Conservation (phyloP, 1,284 basidiomycete genomes). For the Cryptococcus sp. region DNA sequence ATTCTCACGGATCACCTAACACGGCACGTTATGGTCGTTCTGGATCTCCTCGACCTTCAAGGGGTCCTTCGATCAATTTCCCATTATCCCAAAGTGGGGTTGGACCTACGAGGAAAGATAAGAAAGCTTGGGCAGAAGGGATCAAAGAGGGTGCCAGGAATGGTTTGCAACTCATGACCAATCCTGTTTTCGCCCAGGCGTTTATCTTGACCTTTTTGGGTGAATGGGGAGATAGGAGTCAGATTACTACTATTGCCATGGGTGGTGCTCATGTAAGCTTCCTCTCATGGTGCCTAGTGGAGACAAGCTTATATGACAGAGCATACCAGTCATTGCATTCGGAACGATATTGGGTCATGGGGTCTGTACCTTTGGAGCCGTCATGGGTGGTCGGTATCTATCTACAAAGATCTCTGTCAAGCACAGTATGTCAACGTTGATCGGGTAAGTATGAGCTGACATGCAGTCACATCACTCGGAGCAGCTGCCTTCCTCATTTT, state of each 20-base stretch:
- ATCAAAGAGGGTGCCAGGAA: conserved; percentile 68
- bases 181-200: conserved; percentile 91
- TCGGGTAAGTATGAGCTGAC: background rate
- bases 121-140: conserved; percentile 14
- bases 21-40: background rate
- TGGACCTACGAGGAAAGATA: conserved; percentile 10
- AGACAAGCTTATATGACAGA: conserved; percentile 47
- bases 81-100: conserved; percentile 16
- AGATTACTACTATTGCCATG: conserved; percentile 94
- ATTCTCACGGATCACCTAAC: background rate
- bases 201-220: conserved; percentile 94
- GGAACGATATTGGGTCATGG: conserved; percentile 88
- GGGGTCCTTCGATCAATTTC: conserved; percentile 18
- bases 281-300: background rate
- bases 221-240: conserved; percentile 97
- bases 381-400: conserved; percentile 82
- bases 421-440: conserved; percentile 62
- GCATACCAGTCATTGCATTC: conserved; percentile 72
- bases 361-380: conserved; percentile 82
- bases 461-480: conserved; percentile 75
- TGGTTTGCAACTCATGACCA: conserved; percentile 74
- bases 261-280: conserved; percentile 85
- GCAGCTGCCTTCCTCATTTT: conserved; percentile 79
- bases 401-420: conserved; percentile 93
- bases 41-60: background rate